Evolutionary conservation across 2,329 filamentous ascomycete genomes (phyloP).

Genomic region (Drechmeria coniospora): DNA sequence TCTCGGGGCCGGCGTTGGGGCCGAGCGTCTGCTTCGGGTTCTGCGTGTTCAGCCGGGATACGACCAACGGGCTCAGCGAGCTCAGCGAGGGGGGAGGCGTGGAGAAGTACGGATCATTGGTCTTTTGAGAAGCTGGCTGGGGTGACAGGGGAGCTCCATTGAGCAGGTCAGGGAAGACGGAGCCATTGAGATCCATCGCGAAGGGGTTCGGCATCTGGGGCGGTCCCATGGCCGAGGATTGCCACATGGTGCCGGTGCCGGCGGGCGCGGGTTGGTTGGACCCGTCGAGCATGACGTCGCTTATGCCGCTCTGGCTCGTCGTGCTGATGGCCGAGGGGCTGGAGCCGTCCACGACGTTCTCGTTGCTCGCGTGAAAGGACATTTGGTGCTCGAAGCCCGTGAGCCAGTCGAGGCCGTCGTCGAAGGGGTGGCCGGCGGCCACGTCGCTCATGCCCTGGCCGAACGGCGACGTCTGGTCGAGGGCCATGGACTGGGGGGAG

Average conservation of each 20-base stretch:
- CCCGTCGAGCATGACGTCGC: constrained; percentile 82
- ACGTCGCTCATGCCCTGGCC: constrained; percentile 41
- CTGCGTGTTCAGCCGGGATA: constrained; percentile 47
- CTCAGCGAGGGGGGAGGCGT: constrained; percentile 61
- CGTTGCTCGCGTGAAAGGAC: constrained; percentile 48
- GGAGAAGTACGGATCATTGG: constrained; percentile 63
- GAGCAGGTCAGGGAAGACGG: constrained; percentile 64
- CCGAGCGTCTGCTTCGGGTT: constrained; percentile 51
- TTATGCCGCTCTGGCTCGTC: constrained; percentile 79
- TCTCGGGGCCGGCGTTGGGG: constrained; percentile 52
- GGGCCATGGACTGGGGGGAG: constrained; percentile 50
- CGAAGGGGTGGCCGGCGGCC: constrained; percentile 42
- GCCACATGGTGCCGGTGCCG: constrained; percentile 48
- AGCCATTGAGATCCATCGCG: constrained; percentile 56
- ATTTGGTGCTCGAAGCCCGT: constrained; percentile 68
- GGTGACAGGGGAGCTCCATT: constrained; percentile 61
- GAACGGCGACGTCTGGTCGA: constrained; percentile 49
- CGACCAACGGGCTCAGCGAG: constrained; percentile 55
- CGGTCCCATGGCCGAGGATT: constrained; percentile 52
- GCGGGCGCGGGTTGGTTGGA: constrained; percentile 45
- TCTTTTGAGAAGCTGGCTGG: constrained; percentile 54
- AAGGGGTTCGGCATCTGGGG: constrained; percentile 55
- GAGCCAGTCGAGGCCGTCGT: constrained; percentile 71
- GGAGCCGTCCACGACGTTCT: constrained; percentile 77
- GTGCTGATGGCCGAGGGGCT: constrained; percentile 94